A percentile compares a stretch with the other conserved stretches of the same genome.
phyloP scores from a whole-genome alignment of 768 basidiomycete genomes.

The Tricholoma furcatifolium region DNA sequence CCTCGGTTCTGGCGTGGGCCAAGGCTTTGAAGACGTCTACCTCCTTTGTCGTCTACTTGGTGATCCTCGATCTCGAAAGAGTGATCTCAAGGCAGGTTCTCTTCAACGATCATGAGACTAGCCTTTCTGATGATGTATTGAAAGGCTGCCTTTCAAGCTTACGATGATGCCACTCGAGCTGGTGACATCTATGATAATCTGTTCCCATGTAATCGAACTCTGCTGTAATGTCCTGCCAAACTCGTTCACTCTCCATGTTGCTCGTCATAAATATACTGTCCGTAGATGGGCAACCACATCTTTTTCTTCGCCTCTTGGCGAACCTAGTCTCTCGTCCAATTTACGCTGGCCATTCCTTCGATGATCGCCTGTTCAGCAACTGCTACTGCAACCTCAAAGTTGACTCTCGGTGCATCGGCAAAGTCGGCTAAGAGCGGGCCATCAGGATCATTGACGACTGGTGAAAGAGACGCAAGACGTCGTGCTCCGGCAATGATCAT shows the following conservation, averaged over 20 bases:
- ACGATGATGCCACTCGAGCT: too few species aligned
- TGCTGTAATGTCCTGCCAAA: neutral
- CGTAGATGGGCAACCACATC: constrained; percentile 68
- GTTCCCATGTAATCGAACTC: too few species aligned
- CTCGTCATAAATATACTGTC: constrained; percentile 61
- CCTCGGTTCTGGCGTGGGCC: too few species aligned
- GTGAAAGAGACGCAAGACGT: constrained; percentile 73
- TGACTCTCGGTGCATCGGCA: constrained; percentile 66
- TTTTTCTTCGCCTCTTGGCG: constrained; percentile 46
- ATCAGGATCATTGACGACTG: constrained; percentile 70
- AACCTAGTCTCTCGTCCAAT: constrained; percentile 60
- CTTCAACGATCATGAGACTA: too few species aligned
- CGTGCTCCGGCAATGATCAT: constrained; percentile 86
- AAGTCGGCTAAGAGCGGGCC: constrained; percentile 76
- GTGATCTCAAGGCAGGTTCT: too few species aligned
- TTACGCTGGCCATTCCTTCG: constrained; percentile 62
- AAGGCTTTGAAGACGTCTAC: too few species aligned
- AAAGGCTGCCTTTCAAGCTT: too few species aligned
- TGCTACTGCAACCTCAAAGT: constrained; percentile 79
- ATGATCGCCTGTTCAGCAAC: constrained; percentile 77
- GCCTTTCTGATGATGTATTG: too few species aligned
- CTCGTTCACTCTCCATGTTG: constrained; percentile 14
- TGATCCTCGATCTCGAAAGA: too few species aligned
- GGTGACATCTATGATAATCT: too few species aligned
- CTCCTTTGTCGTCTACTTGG: too few species aligned